Evolutionary conservation across 345 rosid genomes (phyloP).

Genomic region (Citrus cavaleriei): DNA sequence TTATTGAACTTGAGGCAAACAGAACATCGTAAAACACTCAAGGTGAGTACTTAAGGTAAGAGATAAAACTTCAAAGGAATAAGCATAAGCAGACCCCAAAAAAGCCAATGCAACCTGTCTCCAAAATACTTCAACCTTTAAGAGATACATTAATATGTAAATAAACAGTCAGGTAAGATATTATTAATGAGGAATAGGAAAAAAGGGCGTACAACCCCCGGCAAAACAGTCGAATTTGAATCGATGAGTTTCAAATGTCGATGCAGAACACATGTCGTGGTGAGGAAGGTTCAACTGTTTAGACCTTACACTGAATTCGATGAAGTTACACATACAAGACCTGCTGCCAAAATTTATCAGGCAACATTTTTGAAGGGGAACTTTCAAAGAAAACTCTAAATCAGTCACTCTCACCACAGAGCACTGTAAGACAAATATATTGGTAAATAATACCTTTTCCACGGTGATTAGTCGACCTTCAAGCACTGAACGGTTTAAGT

Average conservation of each 20-base stretch:
- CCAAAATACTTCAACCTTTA: slow-evolving; percentile 10
- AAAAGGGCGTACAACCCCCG: slow-evolving; percentile 40
- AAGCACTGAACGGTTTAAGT: slow-evolving; percentile 56
- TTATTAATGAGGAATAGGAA: slow-evolving; percentile 32
- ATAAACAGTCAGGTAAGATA: slow-evolving; percentile 26
- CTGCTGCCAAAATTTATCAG: slow-evolving; percentile 71
- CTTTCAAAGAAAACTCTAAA: slow-evolving; percentile 13
- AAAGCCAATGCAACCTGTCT: slow-evolving; percentile 9
- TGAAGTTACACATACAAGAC: slow-evolving; percentile 68
- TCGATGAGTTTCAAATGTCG: slow-evolving; percentile 52
- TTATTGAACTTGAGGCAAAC: neutral
- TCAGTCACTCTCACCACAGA: slow-evolving; percentile 1
- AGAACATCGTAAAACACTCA: neutral
- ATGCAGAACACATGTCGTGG: slow-evolving; percentile 52
- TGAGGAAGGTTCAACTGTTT: slow-evolving; percentile 51
- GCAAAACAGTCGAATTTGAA: slow-evolving; percentile 51
- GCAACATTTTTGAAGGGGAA: slow-evolving; percentile 30
- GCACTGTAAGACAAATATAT: neutral
- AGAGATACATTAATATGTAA: slow-evolving; percentile 10
- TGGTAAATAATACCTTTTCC: slow-evolving; percentile 44
- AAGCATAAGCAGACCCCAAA: slow-evolving; percentile 10
- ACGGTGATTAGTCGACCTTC: slow-evolving; percentile 65
- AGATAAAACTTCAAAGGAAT: slow-evolving; percentile 9
- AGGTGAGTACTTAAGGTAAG: neutral
- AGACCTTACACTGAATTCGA: slow-evolving; percentile 65